Evolutionary conservation across 306 rosid species (phyloP).

Genomic region (Dryas drummondii): DNA sequence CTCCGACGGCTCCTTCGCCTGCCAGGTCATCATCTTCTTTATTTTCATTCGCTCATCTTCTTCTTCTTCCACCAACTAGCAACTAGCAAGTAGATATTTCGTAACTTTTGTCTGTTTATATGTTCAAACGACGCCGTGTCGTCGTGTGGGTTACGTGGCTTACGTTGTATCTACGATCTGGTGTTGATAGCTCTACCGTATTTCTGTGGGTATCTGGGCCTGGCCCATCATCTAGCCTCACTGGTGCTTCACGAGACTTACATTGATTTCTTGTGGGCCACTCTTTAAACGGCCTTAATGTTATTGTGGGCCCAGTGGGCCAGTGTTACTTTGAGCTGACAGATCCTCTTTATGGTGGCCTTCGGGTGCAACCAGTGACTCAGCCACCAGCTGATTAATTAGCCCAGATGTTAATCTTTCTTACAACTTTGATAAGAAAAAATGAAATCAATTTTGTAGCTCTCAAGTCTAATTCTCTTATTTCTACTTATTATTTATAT

Average conservation of each 20-base stretch:
- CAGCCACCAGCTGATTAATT: background rate
- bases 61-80: background rate
- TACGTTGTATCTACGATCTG: too few species aligned
- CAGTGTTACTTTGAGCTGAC: background rate
- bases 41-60: background rate
- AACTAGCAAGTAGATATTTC: background rate
- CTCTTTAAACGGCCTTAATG: background rate
- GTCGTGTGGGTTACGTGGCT: too few species aligned
- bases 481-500: background rate
- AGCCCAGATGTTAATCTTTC: background rate
- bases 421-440: too few species aligned
- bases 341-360: background rate
- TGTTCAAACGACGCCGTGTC: too few species aligned
- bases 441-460: background rate
- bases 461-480: background rate
- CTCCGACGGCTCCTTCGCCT: constrained; percentile 47
- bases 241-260: background rate
- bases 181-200: too few species aligned
- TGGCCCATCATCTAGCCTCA: too few species aligned
- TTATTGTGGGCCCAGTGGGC: background rate
- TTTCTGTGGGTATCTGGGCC: too few species aligned
- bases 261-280: background rate
- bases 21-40: constrained; percentile 49
- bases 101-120: background rate
- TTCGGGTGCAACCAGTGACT: background rate